Conservation (phyloP, 1,139 yeast genomes). For the Nadsonia commutata region DNA sequence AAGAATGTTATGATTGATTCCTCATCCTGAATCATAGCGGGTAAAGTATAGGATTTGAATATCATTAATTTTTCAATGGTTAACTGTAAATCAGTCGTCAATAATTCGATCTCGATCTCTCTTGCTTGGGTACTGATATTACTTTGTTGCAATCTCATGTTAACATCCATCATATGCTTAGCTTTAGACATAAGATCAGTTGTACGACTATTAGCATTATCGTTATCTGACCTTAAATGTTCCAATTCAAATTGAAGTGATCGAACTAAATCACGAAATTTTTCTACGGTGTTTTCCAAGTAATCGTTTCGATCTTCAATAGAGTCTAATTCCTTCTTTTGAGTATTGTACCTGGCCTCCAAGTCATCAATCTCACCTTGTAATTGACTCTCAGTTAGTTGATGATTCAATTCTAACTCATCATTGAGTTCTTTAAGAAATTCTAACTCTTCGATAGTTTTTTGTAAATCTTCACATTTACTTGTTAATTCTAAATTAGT, state of each 20-base stretch:
- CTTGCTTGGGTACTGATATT: conserved; percentile 14
- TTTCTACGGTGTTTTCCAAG: conserved; percentile 20
- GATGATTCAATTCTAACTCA: conserved; percentile 47
- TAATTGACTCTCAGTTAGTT: conserved; percentile 41
- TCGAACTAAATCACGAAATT: conserved; percentile 20
- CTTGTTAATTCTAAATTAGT: conserved; percentile 36
- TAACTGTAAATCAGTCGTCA: conserved; percentile 16
- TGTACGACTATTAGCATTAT: conserved; percentile 10
- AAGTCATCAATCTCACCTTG: conserved; percentile 30
- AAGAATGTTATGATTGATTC: background rate
- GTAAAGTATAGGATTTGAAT: background rate
- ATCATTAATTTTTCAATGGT: conserved; percentile 19
- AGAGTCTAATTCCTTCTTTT: conserved; percentile 20
- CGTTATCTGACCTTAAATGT: conserved; percentile 12
- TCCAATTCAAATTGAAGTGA: conserved; percentile 19
- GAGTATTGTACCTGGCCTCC: conserved; percentile 20
- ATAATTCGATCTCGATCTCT: conserved; percentile 18
- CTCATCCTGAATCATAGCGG: background rate
- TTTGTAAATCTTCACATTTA: conserved; percentile 27
- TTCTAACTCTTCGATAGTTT: conserved; percentile 40
- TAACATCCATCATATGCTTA: conserved; percentile 16
- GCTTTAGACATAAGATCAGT: conserved; percentile 12
- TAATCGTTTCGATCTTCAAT: conserved; percentile 25
- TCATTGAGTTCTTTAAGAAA: conserved; percentile 45
- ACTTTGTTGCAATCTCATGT: conserved; percentile 15